Conservation (phyloP, 2,329 filamentous ascomycete species). For the Anisogramma anomala region DNA sequence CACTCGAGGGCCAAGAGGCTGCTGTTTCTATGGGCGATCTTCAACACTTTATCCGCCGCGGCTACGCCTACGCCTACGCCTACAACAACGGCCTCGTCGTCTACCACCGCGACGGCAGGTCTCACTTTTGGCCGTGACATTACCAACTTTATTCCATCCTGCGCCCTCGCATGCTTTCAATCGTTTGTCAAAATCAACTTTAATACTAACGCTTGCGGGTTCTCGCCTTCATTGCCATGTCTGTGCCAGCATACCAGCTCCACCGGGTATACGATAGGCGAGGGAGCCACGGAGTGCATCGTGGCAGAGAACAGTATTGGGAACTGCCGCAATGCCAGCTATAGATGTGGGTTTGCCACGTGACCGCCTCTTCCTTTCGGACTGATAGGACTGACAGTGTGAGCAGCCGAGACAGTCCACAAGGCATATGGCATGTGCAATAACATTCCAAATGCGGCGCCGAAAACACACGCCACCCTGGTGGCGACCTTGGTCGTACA, state of each 20-base stretch:
- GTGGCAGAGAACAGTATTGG: slow-evolving; percentile 38
- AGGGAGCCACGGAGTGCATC: slow-evolving; percentile 58
- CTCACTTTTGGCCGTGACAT: slow-evolving; percentile 27
- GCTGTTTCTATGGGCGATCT: slow-evolving; percentile 8
- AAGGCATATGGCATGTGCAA: slow-evolving; percentile 49
- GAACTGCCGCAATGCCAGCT: slow-evolving; percentile 38
- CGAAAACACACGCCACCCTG: slow-evolving; percentile 47
- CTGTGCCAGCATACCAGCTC: slow-evolving; percentile 49
- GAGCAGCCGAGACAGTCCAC: slow-evolving; percentile 30
- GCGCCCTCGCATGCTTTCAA: slow-evolving; percentile 49
- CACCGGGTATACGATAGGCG: slow-evolving; percentile 58
- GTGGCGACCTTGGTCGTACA: slow-evolving; percentile 42
- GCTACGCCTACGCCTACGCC: slow-evolving; percentile 23
- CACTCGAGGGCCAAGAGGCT: slow-evolving; percentile 10
- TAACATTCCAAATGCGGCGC: slow-evolving; percentile 35
- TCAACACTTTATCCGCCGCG: not conserved
- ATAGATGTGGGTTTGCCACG: slow-evolving; percentile 24
- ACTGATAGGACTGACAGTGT: slow-evolving; percentile 13
- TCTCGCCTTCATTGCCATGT: slow-evolving; percentile 44
- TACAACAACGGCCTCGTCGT: slow-evolving; percentile 18
- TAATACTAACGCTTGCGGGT: slow-evolving; percentile 35
- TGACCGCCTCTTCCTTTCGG: not conserved
- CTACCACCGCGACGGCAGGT: slow-evolving; percentile 16
- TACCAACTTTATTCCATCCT: slow-evolving; percentile 39
- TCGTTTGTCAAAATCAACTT: slow-evolving; percentile 53